phyloP scores from a whole-genome alignment of 306 rosid genomes.

The Quillaja saponaria region DNA sequence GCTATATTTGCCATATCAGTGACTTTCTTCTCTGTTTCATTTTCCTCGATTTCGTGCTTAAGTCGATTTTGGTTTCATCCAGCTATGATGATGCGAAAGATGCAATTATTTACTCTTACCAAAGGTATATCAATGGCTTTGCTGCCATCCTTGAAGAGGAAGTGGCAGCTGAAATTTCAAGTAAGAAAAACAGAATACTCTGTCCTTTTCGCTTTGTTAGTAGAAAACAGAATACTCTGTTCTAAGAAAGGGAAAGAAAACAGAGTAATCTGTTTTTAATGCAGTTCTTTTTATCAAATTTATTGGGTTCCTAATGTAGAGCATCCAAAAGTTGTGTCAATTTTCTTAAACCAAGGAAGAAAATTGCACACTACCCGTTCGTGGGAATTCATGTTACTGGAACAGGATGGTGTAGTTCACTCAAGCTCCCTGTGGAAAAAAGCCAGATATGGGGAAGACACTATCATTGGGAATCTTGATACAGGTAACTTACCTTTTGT shows the following conservation, averaged over 20 bases:
- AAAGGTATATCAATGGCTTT: constrained; percentile 62
- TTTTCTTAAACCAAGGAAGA: constrained; percentile 39
- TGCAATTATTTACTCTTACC: constrained; percentile 60
- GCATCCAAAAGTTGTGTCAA: constrained; percentile 48
- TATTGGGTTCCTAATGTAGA: constrained; percentile 27
- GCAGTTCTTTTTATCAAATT: background rate
- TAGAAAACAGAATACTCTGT: no score
- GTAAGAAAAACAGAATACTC: constrained; percentile 21
- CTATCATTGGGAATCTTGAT: constrained; percentile 63
- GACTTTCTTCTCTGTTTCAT: background rate
- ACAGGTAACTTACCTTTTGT: constrained; percentile 41
- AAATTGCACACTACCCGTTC: constrained; percentile 57
- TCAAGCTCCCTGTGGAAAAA: constrained; percentile 40
- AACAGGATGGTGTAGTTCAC: constrained; percentile 33
- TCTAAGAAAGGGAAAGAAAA: no score
- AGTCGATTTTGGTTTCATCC: background rate
- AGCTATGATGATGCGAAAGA: constrained; percentile 53
- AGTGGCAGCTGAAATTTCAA: constrained; percentile 43
- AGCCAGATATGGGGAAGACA: constrained; percentile 65
- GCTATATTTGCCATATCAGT: background rate
- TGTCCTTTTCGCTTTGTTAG: no score
- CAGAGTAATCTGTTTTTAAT: no score
- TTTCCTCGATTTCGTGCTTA: background rate
- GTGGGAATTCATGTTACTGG: constrained; percentile 68
- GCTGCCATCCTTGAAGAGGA: constrained; percentile 59